These are phyloP conservation scores for Colletotrichum echinochloae DNA, from an alignment of 2,329 filamentous ascomycete genomes.

Conservation along the genomic window DNA sequence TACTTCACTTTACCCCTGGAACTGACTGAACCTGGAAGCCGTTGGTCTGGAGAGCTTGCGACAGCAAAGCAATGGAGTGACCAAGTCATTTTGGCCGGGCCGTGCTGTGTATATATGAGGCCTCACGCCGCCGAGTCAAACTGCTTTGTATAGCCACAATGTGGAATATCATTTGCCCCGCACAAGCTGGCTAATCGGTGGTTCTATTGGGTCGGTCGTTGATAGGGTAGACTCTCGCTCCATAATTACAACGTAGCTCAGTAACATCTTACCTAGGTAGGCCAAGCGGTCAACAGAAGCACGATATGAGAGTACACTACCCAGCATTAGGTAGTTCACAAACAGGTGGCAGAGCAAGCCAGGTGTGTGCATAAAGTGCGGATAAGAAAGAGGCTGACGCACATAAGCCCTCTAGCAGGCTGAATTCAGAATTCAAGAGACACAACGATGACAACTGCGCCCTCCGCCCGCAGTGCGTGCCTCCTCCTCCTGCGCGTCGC, in stretches of 20 bases:
- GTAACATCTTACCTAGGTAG: no score
- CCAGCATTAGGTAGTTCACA: no score
- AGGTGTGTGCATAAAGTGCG: not conserved
- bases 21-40: conserved; percentile 6
- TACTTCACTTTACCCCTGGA: conserved; percentile 5
- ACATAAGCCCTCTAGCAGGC: conserved; percentile 10
- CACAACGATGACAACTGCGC: conserved; percentile 1
- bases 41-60: not conserved
- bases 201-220: not conserved
- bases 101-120: not conserved
- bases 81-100: not conserved
- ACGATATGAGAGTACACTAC: not conserved
- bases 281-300: not conserved
- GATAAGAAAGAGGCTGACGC: conserved; percentile 26
- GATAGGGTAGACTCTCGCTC: no score
- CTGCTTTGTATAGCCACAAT: conserved; percentile 26
- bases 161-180: conserved; percentile 14
- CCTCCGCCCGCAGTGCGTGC: not conserved
- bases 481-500: conserved; percentile 1
- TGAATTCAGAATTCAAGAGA: conserved; percentile 4
- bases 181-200: conserved; percentile 15
- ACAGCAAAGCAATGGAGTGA: not conserved
- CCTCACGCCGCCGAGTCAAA: not conserved
- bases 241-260: no score
- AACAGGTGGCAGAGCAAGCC: not conserved